Conservation (phyloP, 2,329 filamentous ascomycete species). For the Calonectria multiphialidica region DNA sequence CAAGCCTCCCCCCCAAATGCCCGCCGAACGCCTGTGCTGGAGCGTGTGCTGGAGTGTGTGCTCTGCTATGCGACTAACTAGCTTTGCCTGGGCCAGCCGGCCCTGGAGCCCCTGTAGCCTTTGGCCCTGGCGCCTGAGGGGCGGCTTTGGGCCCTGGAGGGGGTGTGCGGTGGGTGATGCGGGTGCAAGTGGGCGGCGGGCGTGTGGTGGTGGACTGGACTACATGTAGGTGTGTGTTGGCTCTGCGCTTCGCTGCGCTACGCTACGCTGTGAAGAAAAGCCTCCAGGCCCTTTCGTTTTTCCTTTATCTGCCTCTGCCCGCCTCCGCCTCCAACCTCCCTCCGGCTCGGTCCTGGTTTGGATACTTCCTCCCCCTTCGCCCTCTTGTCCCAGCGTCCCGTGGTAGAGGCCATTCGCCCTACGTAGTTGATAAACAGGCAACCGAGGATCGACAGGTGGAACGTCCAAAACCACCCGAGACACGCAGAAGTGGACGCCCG, state of each 20-base stretch:
- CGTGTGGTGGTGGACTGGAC: background rate
- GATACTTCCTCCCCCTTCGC: constrained; percentile 8
- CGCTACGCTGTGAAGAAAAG: constrained; percentile 11
- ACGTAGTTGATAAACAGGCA: constrained; percentile 14
- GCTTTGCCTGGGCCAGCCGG: background rate
- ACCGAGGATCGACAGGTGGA: constrained; percentile 4
- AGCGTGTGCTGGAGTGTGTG: background rate
- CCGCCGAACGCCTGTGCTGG: constrained; percentile 8
- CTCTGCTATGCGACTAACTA: background rate
- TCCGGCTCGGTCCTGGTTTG: background rate
- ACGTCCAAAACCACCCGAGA: constrained; percentile 2
- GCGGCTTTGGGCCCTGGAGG: background rate
- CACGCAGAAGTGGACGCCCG: constrained; percentile 4
- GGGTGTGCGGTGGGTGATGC: background rate
- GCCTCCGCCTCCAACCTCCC: constrained; percentile 9
- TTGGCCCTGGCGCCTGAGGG: background rate
- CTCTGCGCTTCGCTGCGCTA: background rate
- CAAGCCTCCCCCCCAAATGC: constrained; percentile 6
- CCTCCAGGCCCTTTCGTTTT: constrained; percentile 4
- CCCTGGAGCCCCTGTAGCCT: background rate
- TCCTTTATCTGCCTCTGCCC: constrained; percentile 20
- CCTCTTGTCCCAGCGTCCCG: background rate
- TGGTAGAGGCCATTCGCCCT: constrained; percentile 15
- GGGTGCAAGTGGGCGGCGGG: constrained; percentile 4
- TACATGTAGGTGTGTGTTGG: constrained; percentile 5